Base-by-base conservation (phyloP, 1,284 basidiomycete species). In the Puccinia hordei region DNA sequence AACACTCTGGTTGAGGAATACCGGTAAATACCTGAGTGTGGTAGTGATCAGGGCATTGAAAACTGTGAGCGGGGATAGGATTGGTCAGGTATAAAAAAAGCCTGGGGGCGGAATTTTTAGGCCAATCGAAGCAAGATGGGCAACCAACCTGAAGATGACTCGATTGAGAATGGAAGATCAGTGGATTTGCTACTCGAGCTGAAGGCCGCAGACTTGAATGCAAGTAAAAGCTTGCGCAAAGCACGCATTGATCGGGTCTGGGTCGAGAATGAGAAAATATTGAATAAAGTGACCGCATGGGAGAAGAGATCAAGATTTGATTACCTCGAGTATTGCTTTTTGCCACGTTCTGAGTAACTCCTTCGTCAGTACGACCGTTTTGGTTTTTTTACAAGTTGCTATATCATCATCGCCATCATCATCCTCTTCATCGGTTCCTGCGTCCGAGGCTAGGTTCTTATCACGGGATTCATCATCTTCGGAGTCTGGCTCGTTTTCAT, bases 31-130 rank as follows among this genome's bases (percentile, higher is more conserved):
- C 85, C 91, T 91, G 73, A 99, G 88, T 0, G 94, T 88, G 1
- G 95, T 97, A 17, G 90, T 89, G 46, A 99, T 88, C 27, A 99
- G 89, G 87, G 97, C 97, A 88, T 92, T 92, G 87, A 96, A 99
- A 22, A 96, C 93, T 93, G 81, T 15, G 49, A 80, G 59, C 30
- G 27, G 35, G 65, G n/a, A 27, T 44, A 19, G 44, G 15, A 22
- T 5, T 49, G 30, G 24, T 68, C 66, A 68, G 46, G 35, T 0
- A 17, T 15, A 27, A 72, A 66, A 22, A 12, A n/a, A n/a, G n/a
- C n/a, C 68, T 74, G 72, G 15, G 8, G 38, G 15, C 0, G 17
- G 6, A 5, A 8, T 13, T 63, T 38, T 59, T n/a, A n/a, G n/a
- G n/a, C n/a, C n/a, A n/a, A n/a, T n/a, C n/a, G n/a, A 41, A 41